Conservation (phyloP, 495 filamentous ascomycete genomes). For the Geoglossum glabrum region DNA sequence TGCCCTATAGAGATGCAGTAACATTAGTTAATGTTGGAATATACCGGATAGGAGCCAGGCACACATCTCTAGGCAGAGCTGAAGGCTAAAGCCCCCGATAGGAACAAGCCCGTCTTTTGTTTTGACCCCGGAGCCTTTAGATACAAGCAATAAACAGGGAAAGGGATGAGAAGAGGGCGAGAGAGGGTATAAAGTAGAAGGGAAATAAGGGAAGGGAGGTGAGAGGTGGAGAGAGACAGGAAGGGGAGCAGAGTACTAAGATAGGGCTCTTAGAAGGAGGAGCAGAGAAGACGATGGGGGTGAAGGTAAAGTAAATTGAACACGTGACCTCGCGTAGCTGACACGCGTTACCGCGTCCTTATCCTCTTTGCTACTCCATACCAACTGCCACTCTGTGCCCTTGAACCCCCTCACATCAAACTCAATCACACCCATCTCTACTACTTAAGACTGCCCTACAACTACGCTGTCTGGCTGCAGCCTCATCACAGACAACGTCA, state of each 20-base stretch:
- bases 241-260: background rate
- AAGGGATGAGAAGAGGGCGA: background rate
- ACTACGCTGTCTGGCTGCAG: background rate
- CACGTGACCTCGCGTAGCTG: background rate
- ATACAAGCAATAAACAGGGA: background rate
- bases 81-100: too few relatives aligned
- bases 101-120: background rate
- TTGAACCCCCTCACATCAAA: too few relatives aligned
- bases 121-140: too few relatives aligned
- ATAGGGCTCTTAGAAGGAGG: background rate
- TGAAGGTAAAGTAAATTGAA: background rate
- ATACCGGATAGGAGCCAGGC: background rate
- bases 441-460: background rate
- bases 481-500: background rate
- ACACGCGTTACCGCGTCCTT: background rate
- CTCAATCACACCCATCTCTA: background rate
- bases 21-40: background rate
- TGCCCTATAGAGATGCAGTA: background rate
- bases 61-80: background rate
- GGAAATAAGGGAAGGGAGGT: background rate
- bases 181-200: background rate
- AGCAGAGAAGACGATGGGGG: too few relatives aligned
- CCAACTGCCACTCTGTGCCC: too few relatives aligned
- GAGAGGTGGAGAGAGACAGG: background rate
- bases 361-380: background rate